phyloP scores from a whole-genome alignment of 2,329 filamentous ascomycete species.

The Hypocreales sp. region DNA sequence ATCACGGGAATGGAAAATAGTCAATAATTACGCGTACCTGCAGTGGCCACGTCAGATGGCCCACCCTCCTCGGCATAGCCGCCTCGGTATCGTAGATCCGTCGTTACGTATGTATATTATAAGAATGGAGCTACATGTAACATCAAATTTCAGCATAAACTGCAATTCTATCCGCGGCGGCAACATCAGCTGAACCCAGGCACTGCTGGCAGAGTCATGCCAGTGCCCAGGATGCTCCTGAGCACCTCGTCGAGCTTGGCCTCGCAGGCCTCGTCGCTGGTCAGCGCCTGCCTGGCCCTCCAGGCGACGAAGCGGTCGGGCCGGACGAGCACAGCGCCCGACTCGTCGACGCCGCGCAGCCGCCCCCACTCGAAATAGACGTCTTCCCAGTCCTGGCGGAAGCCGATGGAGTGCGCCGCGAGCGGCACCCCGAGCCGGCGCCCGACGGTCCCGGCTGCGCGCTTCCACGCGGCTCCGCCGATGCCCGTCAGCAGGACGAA shows the following conservation, averaged over 20 bases:
- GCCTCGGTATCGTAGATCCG: no score
- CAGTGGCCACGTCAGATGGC: no score
- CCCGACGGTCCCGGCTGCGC: constrained; percentile 25
- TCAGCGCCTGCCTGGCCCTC: constrained; percentile 13
- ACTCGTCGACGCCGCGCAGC: constrained; percentile 36
- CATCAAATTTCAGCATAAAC: no score
- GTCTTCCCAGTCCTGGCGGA: constrained; percentile 43
- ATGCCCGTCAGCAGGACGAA: constrained; percentile 37
- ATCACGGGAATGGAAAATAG: no score
- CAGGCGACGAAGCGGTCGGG: constrained; percentile 45
- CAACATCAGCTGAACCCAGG: no score
- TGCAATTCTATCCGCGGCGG: no score
- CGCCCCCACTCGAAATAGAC: constrained; percentile 44
- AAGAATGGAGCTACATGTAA: no score
- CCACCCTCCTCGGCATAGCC: no score
- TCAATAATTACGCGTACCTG: no score
- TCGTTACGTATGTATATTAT: no score
- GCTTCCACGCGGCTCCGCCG: constrained; percentile 38
- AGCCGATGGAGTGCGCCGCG: constrained; percentile 36
- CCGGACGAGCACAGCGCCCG: constrained; percentile 39
- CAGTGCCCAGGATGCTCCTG: constrained; percentile 1
- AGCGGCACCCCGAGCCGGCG: constrained; percentile 28
- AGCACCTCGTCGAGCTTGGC: constrained; percentile 1
- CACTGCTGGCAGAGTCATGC: no score
- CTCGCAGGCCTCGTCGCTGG: neutral